A percentile compares a stretch with the other conserved stretches of the same genome.
phyloP scores from a whole-genome alignment of 2,329 filamentous ascomycete species.

The Colletotrichum lindemuthianum region DNA sequence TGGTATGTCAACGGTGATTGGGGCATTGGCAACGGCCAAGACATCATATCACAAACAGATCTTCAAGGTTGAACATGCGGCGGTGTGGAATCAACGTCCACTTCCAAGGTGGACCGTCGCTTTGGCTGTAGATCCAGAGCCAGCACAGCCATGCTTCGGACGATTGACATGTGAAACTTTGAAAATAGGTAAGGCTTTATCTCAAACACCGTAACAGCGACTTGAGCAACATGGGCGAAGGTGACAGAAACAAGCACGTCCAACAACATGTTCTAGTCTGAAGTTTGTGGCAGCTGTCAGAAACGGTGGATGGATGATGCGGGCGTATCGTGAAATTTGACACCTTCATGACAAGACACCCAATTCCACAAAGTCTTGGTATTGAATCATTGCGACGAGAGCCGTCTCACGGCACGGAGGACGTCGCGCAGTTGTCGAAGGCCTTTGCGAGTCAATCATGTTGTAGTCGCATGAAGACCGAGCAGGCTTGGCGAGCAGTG shows the following conservation, averaged over 20 bases:
- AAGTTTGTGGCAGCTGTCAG: slow-evolving; percentile 11
- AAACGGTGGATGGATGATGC: background rate
- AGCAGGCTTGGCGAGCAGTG: slow-evolving; percentile 23
- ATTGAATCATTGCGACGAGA: background rate
- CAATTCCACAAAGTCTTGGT: background rate
- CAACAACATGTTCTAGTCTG: slow-evolving; percentile 3
- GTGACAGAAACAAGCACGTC: slow-evolving; percentile 2
- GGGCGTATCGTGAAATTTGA: too few species aligned
- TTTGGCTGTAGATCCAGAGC: background rate
- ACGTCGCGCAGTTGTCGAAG: slow-evolving; percentile 19
- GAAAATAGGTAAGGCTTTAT: slow-evolving; percentile 25
- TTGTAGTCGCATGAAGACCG: slow-evolving; percentile 17
- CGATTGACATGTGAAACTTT: slow-evolving; percentile 8
- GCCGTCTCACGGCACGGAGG: background rate
- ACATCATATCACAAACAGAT: too few species aligned
- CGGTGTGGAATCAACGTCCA: too few species aligned
- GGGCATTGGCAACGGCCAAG: too few species aligned
- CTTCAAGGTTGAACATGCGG: too few species aligned
- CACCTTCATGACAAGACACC: background rate
- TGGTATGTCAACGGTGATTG: too few species aligned
- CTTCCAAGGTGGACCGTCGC: too few species aligned
- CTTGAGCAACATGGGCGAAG: background rate
- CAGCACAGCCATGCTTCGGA: slow-evolving; percentile 23
- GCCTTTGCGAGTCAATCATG: slow-evolving; percentile 20
- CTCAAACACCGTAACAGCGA: slow-evolving; percentile 3